phyloP scores from a whole-genome alignment of 2,329 filamentous ascomycete genomes.

The Parafenestella ontariensis region DNA sequence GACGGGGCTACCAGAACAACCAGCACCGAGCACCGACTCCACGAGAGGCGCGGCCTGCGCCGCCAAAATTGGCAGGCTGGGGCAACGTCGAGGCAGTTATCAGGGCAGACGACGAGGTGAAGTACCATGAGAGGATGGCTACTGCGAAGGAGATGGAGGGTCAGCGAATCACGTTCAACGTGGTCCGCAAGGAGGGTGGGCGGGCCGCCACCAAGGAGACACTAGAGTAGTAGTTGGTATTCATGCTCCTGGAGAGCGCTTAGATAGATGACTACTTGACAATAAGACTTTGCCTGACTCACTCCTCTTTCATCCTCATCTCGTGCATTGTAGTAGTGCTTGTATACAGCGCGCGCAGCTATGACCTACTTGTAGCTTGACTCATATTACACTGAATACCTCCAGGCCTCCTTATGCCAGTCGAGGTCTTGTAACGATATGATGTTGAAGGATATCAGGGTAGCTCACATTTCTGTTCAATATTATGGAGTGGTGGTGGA shows the following conservation, averaged over 20 bases:
- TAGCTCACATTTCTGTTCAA: too few species aligned
- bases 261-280: not conserved
- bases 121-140: not conserved
- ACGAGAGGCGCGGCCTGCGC: not conserved
- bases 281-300: not conserved
- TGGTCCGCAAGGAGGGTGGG: slow-evolving; percentile 9
- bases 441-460: not conserved
- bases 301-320: not conserved
- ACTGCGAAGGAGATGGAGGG: slow-evolving; percentile 1
- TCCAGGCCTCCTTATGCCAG: not conserved
- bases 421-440: not conserved
- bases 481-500: not conserved
- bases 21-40: not conserved
- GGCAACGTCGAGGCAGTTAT: slow-evolving; percentile 9
- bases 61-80: slow-evolving; percentile 8
- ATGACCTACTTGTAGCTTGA: not conserved
- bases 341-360: not conserved
- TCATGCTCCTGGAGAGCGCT: not conserved
- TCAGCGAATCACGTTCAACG: slow-evolving; percentile 7
- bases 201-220: slow-evolving; percentile 6
- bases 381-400: not conserved
- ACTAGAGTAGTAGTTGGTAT: not conserved
- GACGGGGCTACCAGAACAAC: not conserved
- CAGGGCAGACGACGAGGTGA: slow-evolving; percentile 4
- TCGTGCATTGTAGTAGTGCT: not conserved